Evolutionary conservation across 495 filamentous ascomycete species (phyloP), one percentile per base, ranked within the genome.

Genomic region (Endocarpon pusillum): DNA sequence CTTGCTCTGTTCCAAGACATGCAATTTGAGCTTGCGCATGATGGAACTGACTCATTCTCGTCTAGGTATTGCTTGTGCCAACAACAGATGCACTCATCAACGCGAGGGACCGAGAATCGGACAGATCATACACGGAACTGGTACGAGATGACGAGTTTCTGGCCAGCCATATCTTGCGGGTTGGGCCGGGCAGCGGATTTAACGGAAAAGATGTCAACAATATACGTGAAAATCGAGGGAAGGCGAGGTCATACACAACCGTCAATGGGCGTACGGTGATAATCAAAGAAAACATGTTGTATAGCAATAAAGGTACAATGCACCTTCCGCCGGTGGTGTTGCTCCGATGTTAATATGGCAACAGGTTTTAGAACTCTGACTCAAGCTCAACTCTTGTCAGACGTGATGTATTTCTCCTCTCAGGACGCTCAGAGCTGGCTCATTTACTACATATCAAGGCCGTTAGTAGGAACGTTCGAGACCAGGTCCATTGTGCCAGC

Each of bases 391-490:
- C 60, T 99, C 15, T 58, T 96, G 25, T 71, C 74, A 39, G 91
- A 96, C 50, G 66, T 65, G 24, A 58, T 94, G n/a, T 94, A 81
- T 66, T 86, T 89, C 49, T 73, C 81, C 21, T 78, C 94, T 41
- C 62, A 76, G 36, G 86, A 94, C 24, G 75, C 81, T 15, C 73
- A 81, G 31, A 75, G 80, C 69, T 99, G 91, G 79, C 71, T 99
- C 22, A 71, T 99, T 34, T 96, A 99, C 64, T 96, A 84, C 53
- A 91, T 99, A 35, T 92, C 86, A 11, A 73, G 73, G 22, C 91
- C 91, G n/a, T 55, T 99, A 36, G 64, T 94, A 19, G 91, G 91
- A 11, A 70, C 71, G 0, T 80, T 73, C 56, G 85, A 92, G 36
- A 67, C 81, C 19, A 66, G 74, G 28, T 78, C 67, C 45, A 67